These are phyloP conservation scores for Silybum marianum DNA, from an alignment of 129 eudicot species.

Conservation along the genomic window DNA sequence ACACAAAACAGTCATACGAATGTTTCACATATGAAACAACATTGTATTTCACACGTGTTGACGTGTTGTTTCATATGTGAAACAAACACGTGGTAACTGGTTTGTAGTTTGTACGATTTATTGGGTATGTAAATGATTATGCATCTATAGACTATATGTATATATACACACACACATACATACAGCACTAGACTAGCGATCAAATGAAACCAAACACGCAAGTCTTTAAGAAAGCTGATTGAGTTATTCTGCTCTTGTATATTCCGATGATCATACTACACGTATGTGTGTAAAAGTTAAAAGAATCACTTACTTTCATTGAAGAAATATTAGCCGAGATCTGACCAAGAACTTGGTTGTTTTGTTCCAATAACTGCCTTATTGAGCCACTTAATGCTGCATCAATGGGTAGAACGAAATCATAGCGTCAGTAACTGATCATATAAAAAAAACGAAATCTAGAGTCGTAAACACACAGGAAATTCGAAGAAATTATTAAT, in stretches of 20 bases:
- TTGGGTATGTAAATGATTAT: background rate
- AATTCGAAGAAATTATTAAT: background rate
- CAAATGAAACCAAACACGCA: background rate
- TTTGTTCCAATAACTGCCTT: slow-evolving; percentile 68
- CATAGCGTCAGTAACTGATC: background rate
- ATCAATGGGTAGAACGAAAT: slow-evolving; percentile 10
- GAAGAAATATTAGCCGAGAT: slow-evolving; percentile 70
- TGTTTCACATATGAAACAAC: background rate
- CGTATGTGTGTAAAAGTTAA: background rate
- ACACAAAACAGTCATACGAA: background rate
- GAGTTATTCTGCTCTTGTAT: background rate
- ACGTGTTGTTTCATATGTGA: too few species aligned
- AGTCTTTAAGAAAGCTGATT: background rate
- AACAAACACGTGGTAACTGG: too few species aligned
- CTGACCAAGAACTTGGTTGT: slow-evolving; percentile 62
- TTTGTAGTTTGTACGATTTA: background rate
- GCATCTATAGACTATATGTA: background rate
- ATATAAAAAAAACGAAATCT: background rate
- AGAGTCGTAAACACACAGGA: background rate
- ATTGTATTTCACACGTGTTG: too few species aligned
- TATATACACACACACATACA: background rate
- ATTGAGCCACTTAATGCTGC: slow-evolving; percentile 65
- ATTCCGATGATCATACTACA: background rate
- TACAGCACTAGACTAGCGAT: background rate
- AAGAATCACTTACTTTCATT: slow-evolving; percentile 54